Base-by-base conservation (phyloP, 1,139 yeast genomes). In the Pichia sp. region DNA sequence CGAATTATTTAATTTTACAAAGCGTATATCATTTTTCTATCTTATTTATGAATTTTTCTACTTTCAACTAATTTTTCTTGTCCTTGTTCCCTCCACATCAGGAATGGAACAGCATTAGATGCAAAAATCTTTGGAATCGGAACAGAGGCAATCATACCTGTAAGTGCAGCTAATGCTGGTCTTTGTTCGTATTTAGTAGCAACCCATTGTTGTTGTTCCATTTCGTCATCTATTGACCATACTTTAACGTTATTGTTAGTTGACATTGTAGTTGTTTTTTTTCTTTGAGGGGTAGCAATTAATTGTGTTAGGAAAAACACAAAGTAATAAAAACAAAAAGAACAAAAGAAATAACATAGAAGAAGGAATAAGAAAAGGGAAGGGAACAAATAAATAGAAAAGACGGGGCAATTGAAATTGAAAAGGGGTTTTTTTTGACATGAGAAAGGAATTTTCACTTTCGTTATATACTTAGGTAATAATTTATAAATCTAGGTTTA, bases 111-210 rank as follows among this genome's bases (percentile, higher is more conserved):
- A 14, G 79, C 77, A 56, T 76, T 76, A 20, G 80, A 72, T 9
- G 78, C 70, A 56, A 78, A 74, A 33, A 74, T 63, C 56, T 77
- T 75, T 41, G 72, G 70, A 21, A 72, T 68, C 9, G 84, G 82
- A 54, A 74, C 69, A n/a, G 81, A 74, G 13, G 80, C 74, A 29
- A 76, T 59, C 52, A 78, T 63, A 7, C 82, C 80, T 42, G 75
- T 75, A 40, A 77, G 54, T 5, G 84, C 82, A 18, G 78, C 74
- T 35, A 78, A 60, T 4, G 80, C 80, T 1, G 83, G 82, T 48
- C 66, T 66, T 37, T 72, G 68, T 38, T 77, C 67, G 47, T 76
- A 49, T 45, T 55, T 61, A 31, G 49, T 41, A 22, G 74, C 73
- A 37, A 69, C 63, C 57, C 63, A 66, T 22, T 64, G 62, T 57